Conservation (phyloP, 2,329 filamentous ascomycete species). For the Plenodomus tracheiphilus region DNA sequence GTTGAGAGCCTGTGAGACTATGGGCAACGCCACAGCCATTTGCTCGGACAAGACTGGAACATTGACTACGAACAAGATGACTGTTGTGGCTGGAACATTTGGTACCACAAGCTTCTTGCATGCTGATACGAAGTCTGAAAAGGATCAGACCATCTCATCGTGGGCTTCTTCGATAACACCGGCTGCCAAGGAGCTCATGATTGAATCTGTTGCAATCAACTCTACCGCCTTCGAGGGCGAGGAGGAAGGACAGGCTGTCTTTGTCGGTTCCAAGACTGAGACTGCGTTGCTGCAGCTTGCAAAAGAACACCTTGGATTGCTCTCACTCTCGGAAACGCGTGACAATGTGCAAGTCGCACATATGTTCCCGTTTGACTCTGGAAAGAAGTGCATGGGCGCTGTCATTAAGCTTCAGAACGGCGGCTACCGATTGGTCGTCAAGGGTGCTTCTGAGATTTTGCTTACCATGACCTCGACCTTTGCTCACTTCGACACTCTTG, state of each 20-base stretch:
- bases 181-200: slow-evolving; percentile 33
- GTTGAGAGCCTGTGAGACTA: slow-evolving; percentile 40
- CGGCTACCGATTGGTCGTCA: slow-evolving; percentile 56
- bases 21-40: slow-evolving; percentile 43
- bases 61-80: slow-evolving; percentile 47
- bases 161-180: slow-evolving; percentile 51
- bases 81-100: slow-evolving; percentile 46
- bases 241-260: slow-evolving; percentile 51
- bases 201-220: slow-evolving; percentile 44
- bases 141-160: slow-evolving; percentile 45
- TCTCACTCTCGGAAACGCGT: slow-evolving; percentile 53
- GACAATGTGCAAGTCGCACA: slow-evolving; percentile 54
- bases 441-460: slow-evolving; percentile 62
- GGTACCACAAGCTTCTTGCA: slow-evolving; percentile 50
- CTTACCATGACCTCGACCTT: slow-evolving; percentile 47
- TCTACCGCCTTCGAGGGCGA: slow-evolving; percentile 59
- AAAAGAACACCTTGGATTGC: slow-evolving; percentile 56
- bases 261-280: slow-evolving; percentile 62
- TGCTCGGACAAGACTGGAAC: slow-evolving; percentile 45
- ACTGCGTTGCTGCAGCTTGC: slow-evolving; percentile 58
- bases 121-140: slow-evolving; percentile 52
- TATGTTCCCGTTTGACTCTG: slow-evolving; percentile 59
- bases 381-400: slow-evolving; percentile 61
- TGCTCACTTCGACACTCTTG: slow-evolving; percentile 19
- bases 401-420: slow-evolving; percentile 55